Evolutionary conservation across 169 alveolate species (phyloP), one percentile per base, ranked within the genome.

Genomic region (Toxoplasma gondii): DNA sequence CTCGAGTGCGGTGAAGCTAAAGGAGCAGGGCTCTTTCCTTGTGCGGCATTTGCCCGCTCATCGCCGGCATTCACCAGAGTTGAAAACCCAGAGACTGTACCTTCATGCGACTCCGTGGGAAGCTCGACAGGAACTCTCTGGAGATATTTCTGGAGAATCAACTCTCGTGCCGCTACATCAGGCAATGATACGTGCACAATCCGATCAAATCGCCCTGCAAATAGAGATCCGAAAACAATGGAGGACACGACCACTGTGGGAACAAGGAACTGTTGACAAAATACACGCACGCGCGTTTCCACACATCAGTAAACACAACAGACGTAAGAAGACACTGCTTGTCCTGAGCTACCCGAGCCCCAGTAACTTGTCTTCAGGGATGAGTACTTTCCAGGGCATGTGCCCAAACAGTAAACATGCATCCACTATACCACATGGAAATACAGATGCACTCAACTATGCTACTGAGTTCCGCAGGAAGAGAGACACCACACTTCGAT

Each of bases 161-260:
- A 94, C 88, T 91, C 93, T 92, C 99, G 98, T 92, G 99, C 99
- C 94, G 99, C 98, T 94, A 99, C 97, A 95, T 99, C 99, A 0
- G 99, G 99, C 70, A 98, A 96, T 34, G 99, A 99, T 94, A 99
- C 99, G 94, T 99, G 99, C 53, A 99, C 98, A 94, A 99, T 98
- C 92, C 99, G 97, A 94, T 99, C 99, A 19, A 99, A 97, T 94
- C 99, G 97, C n/a, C 99, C 94, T 91, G 94, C 58, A 38, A n/a
- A 24, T 58, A 38, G 43, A 44, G 19, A 74, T 7, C 22, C 41
- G 84, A 17, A 74, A 0, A n/a, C 84, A 74, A 22, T 16, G n/a
- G 84, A 36, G 43, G 27, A 29, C 36, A 69, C n/a, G 70, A 58
- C 70, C n/a, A 58, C 16, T 17, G n/a, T 17, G 70, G 24, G 16